Percentiles rank a stretch among this genome's conserved stretches.
phyloP scores from a whole-genome alignment of 768 basidiomycete genomes.

The Hemileccinum rubropunctum region DNA sequence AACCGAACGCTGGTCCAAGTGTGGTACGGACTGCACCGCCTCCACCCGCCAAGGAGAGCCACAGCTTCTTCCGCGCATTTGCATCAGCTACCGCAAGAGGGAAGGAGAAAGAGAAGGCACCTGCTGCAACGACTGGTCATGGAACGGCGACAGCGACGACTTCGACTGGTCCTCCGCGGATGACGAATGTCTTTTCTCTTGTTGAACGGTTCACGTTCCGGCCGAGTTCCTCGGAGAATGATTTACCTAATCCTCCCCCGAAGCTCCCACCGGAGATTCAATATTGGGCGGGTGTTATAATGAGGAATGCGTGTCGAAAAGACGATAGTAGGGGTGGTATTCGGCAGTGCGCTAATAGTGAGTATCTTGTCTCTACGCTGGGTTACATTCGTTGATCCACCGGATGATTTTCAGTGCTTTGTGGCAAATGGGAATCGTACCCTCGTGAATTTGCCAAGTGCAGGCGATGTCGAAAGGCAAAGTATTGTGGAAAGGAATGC shows the following conservation, averaged over 20 bases:
- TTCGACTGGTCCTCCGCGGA: conserved; percentile 31
- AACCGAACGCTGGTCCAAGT: conserved; percentile 28
- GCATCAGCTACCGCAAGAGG: conserved; percentile 41
- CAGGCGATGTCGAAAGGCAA: conserved; percentile 91
- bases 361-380: conserved; percentile 29
- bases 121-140: conserved; percentile 18
- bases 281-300: conserved; percentile 99
- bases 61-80: conserved; percentile 47
- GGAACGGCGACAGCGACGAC: conserved; percentile 13
- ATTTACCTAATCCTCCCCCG: conserved; percentile 65
- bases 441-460: conserved; percentile 98
- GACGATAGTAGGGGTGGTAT: conserved; percentile 92
- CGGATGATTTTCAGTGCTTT: conserved; percentile 62
- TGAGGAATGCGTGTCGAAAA: conserved; percentile 98
- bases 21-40: conserved; percentile 12
- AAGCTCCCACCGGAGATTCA: conserved; percentile 87
- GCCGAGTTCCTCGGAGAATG: conserved; percentile 77
- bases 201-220: conserved; percentile 97
- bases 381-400: not conserved
- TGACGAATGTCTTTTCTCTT: conserved; percentile 93
- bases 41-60: conserved; percentile 31
- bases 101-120: conserved; percentile 45
- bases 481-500: conserved; percentile 97
- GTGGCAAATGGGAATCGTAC: conserved; percentile 90
- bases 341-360: conserved; percentile 95